Percentiles rank a stretch among this genome's conserved stretches.
These are phyloP conservation scores for Puccinia polysora DNA, from an alignment of 1,284 basidiomycete genomes.

Conservation along the genomic window DNA sequence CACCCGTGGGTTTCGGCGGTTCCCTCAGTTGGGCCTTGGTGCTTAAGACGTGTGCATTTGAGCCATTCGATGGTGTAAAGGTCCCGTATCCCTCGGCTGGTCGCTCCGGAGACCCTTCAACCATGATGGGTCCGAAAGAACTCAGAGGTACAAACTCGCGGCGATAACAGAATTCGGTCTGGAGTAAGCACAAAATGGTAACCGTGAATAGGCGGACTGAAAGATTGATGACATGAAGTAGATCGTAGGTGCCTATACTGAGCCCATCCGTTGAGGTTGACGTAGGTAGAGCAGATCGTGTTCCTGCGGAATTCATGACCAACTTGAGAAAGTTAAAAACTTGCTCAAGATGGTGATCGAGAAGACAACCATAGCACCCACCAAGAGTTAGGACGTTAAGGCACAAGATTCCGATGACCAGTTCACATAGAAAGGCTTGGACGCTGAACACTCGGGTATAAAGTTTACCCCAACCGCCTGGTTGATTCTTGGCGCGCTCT, in stretches of 20 bases:
- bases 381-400: constrained; percentile 19
- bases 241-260: constrained; percentile 14
- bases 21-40: constrained; percentile 41
- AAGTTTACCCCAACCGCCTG: constrained; percentile 34
- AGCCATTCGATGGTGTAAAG: constrained; percentile 31
- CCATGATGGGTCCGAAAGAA: neutral
- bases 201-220: constrained; percentile 27
- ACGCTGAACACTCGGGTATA: constrained; percentile 26
- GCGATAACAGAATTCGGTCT: constrained; percentile 17
- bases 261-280: neutral
- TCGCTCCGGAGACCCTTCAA: constrained; percentile 10
- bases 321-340: neutral
- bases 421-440: constrained; percentile 29
- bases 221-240: constrained; percentile 28
- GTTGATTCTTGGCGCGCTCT: constrained; percentile 25
- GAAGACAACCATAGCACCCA: neutral
- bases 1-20: constrained; percentile 37
- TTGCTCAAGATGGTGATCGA: neutral
- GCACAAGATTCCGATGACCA: constrained; percentile 20
- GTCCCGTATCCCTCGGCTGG: constrained; percentile 32
- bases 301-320: too few relatives aligned
- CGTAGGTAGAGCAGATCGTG: too few relatives aligned
- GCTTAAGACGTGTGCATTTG: constrained; percentile 38
- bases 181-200: constrained; percentile 20
- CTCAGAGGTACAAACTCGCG: constrained; percentile 24